Conservation (phyloP, 2,329 filamentous ascomycete species). For the Parastagonospora avenae region DNA sequence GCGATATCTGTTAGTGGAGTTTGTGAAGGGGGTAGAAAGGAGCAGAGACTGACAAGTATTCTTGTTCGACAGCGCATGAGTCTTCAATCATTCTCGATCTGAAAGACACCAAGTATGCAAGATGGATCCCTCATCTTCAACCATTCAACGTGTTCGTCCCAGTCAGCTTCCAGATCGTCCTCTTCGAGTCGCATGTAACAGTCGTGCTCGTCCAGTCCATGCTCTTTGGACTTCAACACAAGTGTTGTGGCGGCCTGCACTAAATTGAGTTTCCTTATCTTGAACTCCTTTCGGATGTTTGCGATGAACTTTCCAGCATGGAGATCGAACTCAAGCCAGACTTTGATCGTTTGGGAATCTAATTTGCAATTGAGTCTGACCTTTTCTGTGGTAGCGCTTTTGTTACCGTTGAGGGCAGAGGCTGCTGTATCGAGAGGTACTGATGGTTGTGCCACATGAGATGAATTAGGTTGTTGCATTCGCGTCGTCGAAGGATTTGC, state of each 20-base stretch:
- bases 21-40: too few relatives aligned
- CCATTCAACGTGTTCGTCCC: neutral
- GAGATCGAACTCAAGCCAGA: neutral
- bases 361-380: neutral
- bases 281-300: neutral
- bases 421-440: too few relatives aligned
- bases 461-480: too few relatives aligned
- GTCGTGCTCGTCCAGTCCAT: neutral
- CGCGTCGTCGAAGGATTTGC: too few relatives aligned
- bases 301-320: neutral
- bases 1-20: too few relatives aligned
- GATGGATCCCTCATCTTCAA: neutral
- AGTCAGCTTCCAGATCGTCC: slow-evolving; percentile 1
- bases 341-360: neutral
- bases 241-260: neutral
- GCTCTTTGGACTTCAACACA: neutral
- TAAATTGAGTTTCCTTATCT: neutral
- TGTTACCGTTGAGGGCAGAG: too few relatives aligned
- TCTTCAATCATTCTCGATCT: neutral
- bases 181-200: neutral
- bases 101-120: neutral
- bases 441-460: too few relatives aligned
- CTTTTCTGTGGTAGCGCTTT: too few relatives aligned
- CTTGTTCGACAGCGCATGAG: too few relatives aligned
- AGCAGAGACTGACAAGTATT: too few relatives aligned